Conservation (phyloP, 305 asterid genomes). For the Rubia balearica region DNA sequence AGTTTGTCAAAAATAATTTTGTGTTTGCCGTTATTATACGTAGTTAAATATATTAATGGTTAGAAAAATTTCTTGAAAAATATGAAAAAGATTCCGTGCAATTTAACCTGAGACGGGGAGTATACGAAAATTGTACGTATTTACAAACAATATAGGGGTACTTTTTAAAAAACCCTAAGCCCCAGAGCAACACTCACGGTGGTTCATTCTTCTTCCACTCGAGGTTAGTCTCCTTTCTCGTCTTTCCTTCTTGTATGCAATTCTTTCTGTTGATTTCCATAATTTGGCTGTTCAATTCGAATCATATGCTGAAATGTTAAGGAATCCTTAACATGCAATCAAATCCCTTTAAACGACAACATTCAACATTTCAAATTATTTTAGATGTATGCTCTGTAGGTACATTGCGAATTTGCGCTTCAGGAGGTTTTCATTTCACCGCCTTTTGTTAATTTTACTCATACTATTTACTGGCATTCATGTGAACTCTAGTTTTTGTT, state of each 20-base stretch:
- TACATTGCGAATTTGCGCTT: not conserved
- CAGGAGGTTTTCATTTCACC: not conserved
- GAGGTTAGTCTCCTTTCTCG: not conserved
- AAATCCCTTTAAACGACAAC: not conserved
- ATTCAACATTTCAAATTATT: not conserved
- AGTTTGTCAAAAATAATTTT: too few relatives aligned
- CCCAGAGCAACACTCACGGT: not conserved
- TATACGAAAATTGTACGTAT: not conserved
- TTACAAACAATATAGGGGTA: not conserved
- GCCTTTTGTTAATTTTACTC: not conserved
- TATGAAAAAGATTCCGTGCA: too few relatives aligned
- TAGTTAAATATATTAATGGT: too few relatives aligned
- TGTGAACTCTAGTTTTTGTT: not conserved
- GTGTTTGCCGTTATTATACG: too few relatives aligned
- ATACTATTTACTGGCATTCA: not conserved
- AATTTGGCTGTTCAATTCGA: not conserved
- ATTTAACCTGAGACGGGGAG: too few relatives aligned
- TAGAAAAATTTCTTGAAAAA: too few relatives aligned
- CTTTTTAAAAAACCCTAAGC: constrained; percentile 8
- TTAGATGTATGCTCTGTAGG: not conserved
- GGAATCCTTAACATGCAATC: too few relatives aligned
- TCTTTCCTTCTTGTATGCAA: not conserved
- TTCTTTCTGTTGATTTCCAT: not conserved
- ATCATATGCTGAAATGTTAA: not conserved
- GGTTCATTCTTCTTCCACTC: not conserved